Evolutionary conservation across 257 asterid species (phyloP).

Genomic region (Solanum rostratum): DNA sequence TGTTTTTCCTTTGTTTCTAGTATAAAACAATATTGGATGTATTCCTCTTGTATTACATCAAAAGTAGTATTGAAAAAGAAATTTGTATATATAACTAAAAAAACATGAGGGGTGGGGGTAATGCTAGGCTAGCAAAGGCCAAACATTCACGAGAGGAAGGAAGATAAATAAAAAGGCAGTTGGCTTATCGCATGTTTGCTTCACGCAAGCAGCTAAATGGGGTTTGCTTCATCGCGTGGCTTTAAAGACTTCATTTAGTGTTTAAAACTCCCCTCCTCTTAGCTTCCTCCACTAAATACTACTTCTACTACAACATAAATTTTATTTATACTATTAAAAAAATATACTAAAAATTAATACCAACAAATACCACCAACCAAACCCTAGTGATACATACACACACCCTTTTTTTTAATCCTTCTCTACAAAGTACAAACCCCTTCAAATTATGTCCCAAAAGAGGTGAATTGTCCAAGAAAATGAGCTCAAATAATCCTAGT

Average conservation of each 20-base stretch:
- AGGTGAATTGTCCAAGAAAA: neutral
- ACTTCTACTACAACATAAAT: neutral
- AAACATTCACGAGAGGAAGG: conserved; percentile 55
- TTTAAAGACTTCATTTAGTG: conserved; percentile 68
- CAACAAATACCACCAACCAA: conserved; percentile 30
- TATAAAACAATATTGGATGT: neutral
- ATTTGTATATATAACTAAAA: neutral
- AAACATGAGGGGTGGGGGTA: conserved; percentile 34
- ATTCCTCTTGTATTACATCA: neutral
- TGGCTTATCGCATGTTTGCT: conserved; percentile 97
- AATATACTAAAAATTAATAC: neutral
- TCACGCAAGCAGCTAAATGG: conserved; percentile 94
- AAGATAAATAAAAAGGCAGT: conserved; percentile 55
- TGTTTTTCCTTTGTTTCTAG: neutral
- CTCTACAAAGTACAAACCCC: neutral
- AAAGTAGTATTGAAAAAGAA: neutral
- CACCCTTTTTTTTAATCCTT: neutral
- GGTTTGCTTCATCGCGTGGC: conserved; percentile 98
- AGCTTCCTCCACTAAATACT: neutral
- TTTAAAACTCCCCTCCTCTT: conserved; percentile 24
- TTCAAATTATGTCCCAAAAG: neutral
- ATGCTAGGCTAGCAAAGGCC: conserved; percentile 2
- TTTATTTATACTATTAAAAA: neutral
- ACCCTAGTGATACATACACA: conserved; percentile 31
- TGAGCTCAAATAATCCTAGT: conserved; percentile 15